phyloP scores from a whole-genome alignment of 2,329 filamentous ascomycete species.

The Didymella lethalis region DNA sequence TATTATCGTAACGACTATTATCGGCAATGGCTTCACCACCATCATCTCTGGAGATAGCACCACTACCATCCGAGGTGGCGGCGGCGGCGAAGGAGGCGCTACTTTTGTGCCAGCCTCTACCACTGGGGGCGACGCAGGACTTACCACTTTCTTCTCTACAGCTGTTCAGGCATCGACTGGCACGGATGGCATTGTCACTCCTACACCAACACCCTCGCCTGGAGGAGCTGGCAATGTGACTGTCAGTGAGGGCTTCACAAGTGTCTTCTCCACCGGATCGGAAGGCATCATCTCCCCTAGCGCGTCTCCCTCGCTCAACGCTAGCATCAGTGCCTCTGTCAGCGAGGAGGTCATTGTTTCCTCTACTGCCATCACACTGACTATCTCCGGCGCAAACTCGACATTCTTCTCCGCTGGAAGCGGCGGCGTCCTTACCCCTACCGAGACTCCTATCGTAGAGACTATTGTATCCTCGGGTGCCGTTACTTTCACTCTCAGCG shows the following conservation, averaged over 20 bases:
- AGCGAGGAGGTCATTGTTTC: conserved; percentile 6
- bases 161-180: conserved; percentile 30
- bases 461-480: conserved; percentile 18
- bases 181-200: conserved; percentile 25
- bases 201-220: conserved; percentile 16
- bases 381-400: conserved; percentile 14
- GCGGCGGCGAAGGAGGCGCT: conserved; percentile 26
- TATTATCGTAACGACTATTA: conserved; percentile 34
- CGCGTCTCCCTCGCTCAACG: conserved; percentile 4
- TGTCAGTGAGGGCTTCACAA: conserved; percentile 23
- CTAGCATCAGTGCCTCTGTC: conserved; percentile 1
- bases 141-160: conserved; percentile 35
- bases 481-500: conserved; percentile 6
- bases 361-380: conserved; percentile 12
- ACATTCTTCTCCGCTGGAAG: conserved; percentile 24
- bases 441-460: conserved; percentile 8
- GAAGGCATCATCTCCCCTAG: conserved; percentile 26
- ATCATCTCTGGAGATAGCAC: conserved; percentile 38
- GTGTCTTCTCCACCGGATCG: conserved; percentile 25
- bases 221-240: conserved; percentile 22
- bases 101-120: conserved; percentile 36
- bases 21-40: conserved; percentile 30
- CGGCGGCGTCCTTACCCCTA: conserved; percentile 17
- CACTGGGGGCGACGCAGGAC: conserved; percentile 30
- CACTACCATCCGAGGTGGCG: conserved; percentile 24